A percentile compares a stretch with the other conserved stretches of the same genome.
Evolutionary conservation across 23 red algal genomes (phyloP).

Genomic region (Gracilaria vermiculophylla): DNA sequence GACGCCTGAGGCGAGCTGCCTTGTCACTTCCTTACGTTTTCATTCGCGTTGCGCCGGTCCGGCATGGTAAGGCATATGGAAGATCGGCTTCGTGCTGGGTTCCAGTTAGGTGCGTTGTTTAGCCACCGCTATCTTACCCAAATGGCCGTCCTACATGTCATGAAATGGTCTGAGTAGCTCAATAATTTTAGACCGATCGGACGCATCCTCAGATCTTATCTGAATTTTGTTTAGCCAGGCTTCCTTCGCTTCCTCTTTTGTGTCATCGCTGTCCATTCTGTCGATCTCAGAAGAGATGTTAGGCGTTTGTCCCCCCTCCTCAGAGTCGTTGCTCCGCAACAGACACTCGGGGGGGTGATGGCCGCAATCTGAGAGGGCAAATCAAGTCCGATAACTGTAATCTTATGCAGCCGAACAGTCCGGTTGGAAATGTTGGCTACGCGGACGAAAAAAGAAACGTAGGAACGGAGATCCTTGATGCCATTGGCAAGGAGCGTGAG

Average conservation of each 20-base stretch:
- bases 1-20: not conserved
- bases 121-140: not conserved
- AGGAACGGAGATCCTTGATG: not conserved
- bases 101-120: slow-evolving; percentile 16
- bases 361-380: not conserved
- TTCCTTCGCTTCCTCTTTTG: not conserved
- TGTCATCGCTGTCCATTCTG: too few species aligned
- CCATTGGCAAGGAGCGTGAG: slow-evolving; percentile 4
- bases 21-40: not conserved
- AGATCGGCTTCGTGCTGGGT: not conserved
- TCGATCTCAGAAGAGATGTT: not conserved
- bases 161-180: not conserved
- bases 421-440: not conserved
- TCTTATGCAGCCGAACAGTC: not conserved
- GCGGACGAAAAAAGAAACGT: not conserved
- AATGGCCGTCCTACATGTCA: not conserved
- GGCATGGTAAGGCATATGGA: not conserved
- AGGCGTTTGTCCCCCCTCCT: not conserved
- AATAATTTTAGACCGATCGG: not conserved
- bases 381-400: not conserved
- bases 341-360: not conserved
- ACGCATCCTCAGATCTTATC: not conserved
- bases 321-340: not conserved
- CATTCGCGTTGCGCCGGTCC: not conserved
- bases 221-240: not conserved